Evolutionary conservation across 2,329 filamentous ascomycete genomes (phyloP), one percentile per base, ranked within the genome.

Genomic region (Davidsoniella neocaledoniae): DNA sequence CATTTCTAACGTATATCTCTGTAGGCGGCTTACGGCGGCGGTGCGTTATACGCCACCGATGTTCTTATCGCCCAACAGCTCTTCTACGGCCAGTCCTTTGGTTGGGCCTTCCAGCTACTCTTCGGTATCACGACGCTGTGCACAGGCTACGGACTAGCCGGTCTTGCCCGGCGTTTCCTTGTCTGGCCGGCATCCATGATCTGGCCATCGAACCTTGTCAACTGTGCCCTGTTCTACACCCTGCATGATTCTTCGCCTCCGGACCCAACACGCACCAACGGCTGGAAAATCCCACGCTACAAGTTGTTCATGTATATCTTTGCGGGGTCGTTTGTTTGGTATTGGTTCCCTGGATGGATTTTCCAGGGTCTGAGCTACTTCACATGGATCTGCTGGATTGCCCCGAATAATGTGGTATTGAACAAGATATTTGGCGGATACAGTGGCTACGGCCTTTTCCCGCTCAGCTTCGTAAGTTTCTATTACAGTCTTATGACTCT

Each of bases 391-490:
- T 74, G 72, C 36, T 81, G 78, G 76, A 75, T 78, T 54, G 71
- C 70, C 8, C 79, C 79, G 2, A 67, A 77, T 33, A 79, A 73
- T 53, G 64, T 75, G 2, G 61, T 76, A 12, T 63, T 82, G 52
- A 83, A 83, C 58, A 77, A 82, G 58, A 58, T 83, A 5, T 82
- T 82, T 52, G 79, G 79, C 3, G 76, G 75, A 5, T 68, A 68
- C 49, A 73, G 72, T 5, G 78, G 79, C 0, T 63, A 82, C 4
- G 76, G 73, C 0, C 62, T 83, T 10, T 66, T 82, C 23, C 78
- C 78, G 9, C 69, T 81, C 12, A 80, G 77, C 0, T 76, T 83
- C 51, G 26, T 29, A 29, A 29, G 26, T 29, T 10, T 38, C 42
- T 14, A 12, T n/a, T 5, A 45, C 21, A 14, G 16, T 17, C 8